Base-by-base conservation (phyloP, 352 stramenopile species). In the Globisporangium irregulare region DNA sequence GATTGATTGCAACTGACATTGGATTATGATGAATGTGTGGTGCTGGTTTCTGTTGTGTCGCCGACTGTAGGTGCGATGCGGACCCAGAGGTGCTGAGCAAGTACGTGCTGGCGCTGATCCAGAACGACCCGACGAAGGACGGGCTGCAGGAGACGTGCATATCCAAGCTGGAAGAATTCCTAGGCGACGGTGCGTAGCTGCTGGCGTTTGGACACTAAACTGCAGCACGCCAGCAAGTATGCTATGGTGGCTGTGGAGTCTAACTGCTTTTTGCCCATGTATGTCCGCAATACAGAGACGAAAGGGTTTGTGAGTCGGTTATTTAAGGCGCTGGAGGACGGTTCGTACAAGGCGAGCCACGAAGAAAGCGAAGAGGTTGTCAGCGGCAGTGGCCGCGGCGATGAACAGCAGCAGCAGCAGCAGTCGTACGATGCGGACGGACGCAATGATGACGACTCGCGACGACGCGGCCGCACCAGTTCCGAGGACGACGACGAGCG, bases 1-100 rank as follows among this genome's bases (percentile, higher is more conserved):
- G 22, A 29, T 50, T n/a, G 32, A 62, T 62, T 62, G 56, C 56
- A 50, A 29, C 20, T 61, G 54, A 59, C 54, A 32, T 29, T 51
- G 43, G 15, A 51, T 3, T 24, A 18, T 7, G 41, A 22, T 22
- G 43, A 20, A 62, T 18, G 68, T 57, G 4, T 67, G 51, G 18
- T 51, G 43, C 6, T 51, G 61, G 61, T 43, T 25, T 50, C n/a
- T 63, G 63, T 71, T 51, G 29, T 50, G 59, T 68, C 20, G n/a
- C 15, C 24, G 27, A 8, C 24, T 73, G 1, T 60, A 96, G 88
- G 65, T 94, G 89, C 64, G 89, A 96, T 48, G 89, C 89, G 1
- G 89, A 96, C 69, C 89, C 89, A 1, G 86, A 92, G 25, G 89
- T 96, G 57, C 65, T 96, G 68, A 93, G 85, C 68, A 96, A 96